These are phyloP conservation scores for Solanum hybrid DNA, from an alignment of 305 asterid species.

Conservation along the genomic window DNA sequence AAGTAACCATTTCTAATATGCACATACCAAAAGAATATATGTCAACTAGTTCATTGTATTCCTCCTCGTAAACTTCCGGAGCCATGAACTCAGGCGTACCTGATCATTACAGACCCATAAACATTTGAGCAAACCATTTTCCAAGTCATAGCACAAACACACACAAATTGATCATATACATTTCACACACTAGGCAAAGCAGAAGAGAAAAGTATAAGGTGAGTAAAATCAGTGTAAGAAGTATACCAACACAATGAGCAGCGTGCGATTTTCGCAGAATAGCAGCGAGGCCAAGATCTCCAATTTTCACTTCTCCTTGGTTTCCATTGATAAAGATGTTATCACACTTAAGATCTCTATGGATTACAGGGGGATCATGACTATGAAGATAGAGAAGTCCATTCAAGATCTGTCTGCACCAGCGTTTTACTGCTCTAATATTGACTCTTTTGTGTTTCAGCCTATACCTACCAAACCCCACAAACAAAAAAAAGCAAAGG, in stretches of 20 bases:
- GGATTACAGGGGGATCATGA: conserved; percentile 80
- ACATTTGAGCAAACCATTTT: not conserved
- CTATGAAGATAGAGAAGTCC: conserved; percentile 84
- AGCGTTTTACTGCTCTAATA: conserved; percentile 74
- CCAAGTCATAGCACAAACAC: not conserved
- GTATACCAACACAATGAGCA: conserved; percentile 70
- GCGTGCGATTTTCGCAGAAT: conserved; percentile 70
- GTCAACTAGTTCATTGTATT: conserved; percentile 75
- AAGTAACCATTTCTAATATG: conserved; percentile 75
- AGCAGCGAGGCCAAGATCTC: conserved; percentile 87
- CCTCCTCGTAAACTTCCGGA: conserved; percentile 79
- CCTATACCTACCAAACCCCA: conserved; percentile 45
- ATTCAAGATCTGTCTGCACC: conserved; percentile 79
- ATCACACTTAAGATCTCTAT: conserved; percentile 81
- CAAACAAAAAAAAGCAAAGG: not conserved
- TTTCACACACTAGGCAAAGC: not conserved
- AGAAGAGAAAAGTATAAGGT: not conserved
- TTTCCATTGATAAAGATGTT: conserved; percentile 76
- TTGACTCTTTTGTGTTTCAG: conserved; percentile 64
- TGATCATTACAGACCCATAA: conserved; percentile 14
- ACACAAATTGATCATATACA: not conserved
- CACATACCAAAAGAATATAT: conserved; percentile 89
- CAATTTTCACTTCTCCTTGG: conserved; percentile 82
- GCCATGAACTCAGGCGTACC: conserved; percentile 95
- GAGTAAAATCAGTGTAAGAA: not conserved